Conservation (phyloP, 2,329 filamentous ascomycete species). For the Penicillium sclerotiorum region DNA sequence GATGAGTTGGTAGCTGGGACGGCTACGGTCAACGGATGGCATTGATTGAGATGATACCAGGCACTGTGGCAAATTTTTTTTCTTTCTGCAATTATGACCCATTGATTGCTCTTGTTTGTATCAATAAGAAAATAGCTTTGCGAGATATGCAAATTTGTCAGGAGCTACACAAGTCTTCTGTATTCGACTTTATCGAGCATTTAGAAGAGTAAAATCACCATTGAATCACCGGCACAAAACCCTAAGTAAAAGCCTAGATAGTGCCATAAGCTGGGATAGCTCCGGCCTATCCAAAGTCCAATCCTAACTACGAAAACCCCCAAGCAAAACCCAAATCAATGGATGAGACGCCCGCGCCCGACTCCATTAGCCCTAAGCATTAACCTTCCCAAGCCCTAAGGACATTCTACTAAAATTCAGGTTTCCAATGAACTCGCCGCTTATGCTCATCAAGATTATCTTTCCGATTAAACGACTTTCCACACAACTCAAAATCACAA, state of each 20-base stretch:
- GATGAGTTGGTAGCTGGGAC: conserved; percentile 55
- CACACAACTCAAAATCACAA: background rate
- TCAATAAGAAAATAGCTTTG: conserved; percentile 18
- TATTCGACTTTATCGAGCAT: background rate
- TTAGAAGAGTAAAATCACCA: background rate
- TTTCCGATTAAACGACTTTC: background rate
- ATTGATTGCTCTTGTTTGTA: conserved; percentile 19
- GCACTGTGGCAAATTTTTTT: conserved; percentile 1
- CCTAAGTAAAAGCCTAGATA: too few species aligned
- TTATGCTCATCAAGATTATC: background rate
- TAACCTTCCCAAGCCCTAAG: background rate
- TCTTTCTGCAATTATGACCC: conserved; percentile 15
- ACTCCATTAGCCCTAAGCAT: background rate
- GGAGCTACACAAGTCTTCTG: background rate
- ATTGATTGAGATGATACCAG: conserved; percentile 32
- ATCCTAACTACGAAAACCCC: too few species aligned
- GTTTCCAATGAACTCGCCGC: conserved; percentile 1
- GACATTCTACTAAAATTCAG: background rate
- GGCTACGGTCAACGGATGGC: conserved; percentile 42
- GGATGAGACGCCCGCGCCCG: too few species aligned
- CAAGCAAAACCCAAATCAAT: too few species aligned
- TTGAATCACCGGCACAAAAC: too few species aligned
- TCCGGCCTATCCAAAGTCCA: too few species aligned
- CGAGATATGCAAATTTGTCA: conserved; percentile 10
- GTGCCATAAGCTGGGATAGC: too few species aligned